Evolutionary conservation across 164 flowering plant genomes (phyloP), one percentile per base, ranked within the genome.

Genomic region (Magnolia changhungtana): DNA sequence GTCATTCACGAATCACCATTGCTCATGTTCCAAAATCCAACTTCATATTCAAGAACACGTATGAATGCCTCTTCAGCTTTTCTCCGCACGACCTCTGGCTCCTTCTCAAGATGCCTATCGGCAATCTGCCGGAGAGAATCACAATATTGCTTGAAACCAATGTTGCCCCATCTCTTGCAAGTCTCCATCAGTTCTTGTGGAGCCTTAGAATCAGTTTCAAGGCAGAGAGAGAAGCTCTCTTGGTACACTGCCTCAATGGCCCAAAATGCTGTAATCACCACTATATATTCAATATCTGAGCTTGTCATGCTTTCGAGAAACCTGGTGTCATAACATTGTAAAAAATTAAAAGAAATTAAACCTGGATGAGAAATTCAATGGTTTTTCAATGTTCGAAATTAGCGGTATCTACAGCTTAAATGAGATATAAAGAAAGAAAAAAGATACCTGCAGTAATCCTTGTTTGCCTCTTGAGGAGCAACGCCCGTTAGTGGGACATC

Each of bases 11-110:
- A 6, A 27, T 74, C 81, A 8, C 86, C 88, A 51, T 72, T 24
- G 82, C 97, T 92, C 98, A 95, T 95, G 85, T 92, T 91, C 98
- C 98, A 95, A 76, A 95, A 95, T 19, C 83, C 90, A 59, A 93
- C 85, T 82, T 95, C 98, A 65, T 72, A 83, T 71, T 89, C 89
- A 4, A 93, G 91, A 67, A 93, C 88, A 14, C 71, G 55, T n/a
- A 86, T n/a, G 18, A 93, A 78, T 9, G 76, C 78, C 20, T 67
- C 87, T 86, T 93, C 94, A 68, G 97, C 91, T 81, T 86, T 83
- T 1, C 55, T 64, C 8, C 69, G 69, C 19, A 77, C 87, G 49
- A 81, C 90, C 50, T 72, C 84, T 0, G 90, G 70, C 45, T 93
- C 91, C 72, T 82, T 87, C 74, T 76, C 80, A 20, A 93, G 83